Percentiles rank a stretch among this genome's conserved stretches.
Conservation (phyloP, 208 protist genomes). For the Kentomonas sorsogonicus region DNA sequence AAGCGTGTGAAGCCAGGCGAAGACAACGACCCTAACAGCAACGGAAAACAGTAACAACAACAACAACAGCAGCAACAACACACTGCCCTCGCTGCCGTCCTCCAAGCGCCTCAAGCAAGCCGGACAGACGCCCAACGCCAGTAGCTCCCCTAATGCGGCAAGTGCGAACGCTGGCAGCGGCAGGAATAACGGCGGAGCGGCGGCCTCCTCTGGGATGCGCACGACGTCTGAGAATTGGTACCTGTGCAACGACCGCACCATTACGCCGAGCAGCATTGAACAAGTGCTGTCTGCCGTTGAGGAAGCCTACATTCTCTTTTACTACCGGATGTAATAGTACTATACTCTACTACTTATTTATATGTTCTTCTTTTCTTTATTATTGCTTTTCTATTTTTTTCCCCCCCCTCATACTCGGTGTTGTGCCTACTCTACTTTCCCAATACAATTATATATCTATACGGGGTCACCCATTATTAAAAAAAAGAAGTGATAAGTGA, state of each 20-base stretch:
- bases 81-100: no score
- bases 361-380: background rate
- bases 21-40: background rate
- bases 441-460: no score
- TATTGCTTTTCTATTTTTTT: conserved; percentile 9
- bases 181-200: no score
- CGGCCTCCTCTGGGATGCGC: no score
- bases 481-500: no score
- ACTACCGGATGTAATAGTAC: conserved; percentile 14
- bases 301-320: conserved; percentile 81
- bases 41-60: background rate
- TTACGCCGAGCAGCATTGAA: conserved; percentile 25
- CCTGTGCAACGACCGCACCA: conserved; percentile 68
- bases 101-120: no score
- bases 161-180: no score
- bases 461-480: no score
- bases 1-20: background rate
- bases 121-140: no score
- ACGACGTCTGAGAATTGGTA: conserved; percentile 66
- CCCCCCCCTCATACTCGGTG: no score
- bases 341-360: background rate
- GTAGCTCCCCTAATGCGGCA: no score
- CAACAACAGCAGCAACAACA: background rate
- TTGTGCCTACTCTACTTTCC: no score
- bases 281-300: conserved; percentile 38